These are phyloP conservation scores for Hyphopichia burtonii DNA, from an alignment of 1,139 yeast species.

Conservation along the genomic window DNA sequence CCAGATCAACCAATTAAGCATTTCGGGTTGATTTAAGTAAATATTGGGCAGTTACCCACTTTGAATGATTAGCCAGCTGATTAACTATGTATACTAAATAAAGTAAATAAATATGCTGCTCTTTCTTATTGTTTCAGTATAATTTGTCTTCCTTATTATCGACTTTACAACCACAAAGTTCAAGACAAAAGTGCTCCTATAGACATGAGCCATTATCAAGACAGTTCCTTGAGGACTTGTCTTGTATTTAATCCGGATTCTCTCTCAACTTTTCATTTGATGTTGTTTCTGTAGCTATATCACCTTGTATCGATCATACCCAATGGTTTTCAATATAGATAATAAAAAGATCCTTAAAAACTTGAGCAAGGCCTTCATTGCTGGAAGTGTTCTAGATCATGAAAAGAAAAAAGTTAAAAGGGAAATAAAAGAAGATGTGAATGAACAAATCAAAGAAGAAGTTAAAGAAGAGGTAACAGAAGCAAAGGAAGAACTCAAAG, in stretches of 20 bases:
- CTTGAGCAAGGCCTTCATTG: slow-evolving; percentile 3
- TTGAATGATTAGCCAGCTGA: no score
- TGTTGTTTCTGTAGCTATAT: no score
- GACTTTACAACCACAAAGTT: not conserved
- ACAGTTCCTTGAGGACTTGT: no score
- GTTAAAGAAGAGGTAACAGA: not conserved
- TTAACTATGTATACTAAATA: no score
- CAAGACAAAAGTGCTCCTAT: no score
- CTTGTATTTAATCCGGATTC: no score
- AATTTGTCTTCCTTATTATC: not conserved
- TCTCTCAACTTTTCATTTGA: no score
- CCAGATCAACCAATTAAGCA: no score
- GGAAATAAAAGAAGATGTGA: not conserved
- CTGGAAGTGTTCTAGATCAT: not conserved
- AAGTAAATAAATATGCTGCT: not conserved
- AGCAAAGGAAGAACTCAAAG: not conserved
- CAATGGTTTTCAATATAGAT: not conserved
- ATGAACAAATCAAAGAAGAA: not conserved
- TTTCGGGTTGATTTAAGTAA: no score
- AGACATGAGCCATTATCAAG: no score
- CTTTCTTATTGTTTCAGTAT: not conserved
- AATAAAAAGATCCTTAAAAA: slow-evolving; percentile 1
- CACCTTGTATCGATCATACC: no score
- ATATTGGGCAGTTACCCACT: no score
- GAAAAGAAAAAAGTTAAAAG: not conserved